Evolutionary conservation across 169 alveolate species (phyloP).

Genomic region (Eimeria praecox): DNA sequence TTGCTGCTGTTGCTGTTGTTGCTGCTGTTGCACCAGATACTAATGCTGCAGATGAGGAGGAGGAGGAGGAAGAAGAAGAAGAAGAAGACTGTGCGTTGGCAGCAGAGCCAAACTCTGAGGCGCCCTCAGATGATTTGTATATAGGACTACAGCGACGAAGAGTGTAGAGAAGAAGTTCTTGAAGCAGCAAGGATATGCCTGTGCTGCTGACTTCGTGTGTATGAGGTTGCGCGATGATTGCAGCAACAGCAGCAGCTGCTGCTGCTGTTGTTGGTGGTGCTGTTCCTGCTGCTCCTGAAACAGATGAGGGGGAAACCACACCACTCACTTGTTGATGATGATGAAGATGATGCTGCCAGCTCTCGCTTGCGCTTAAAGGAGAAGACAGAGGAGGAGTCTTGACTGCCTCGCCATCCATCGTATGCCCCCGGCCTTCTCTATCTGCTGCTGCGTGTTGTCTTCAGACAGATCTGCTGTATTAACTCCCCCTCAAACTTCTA

Average conservation of each 20-base stretch:
- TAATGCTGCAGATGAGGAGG: no score
- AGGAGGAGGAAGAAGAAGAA: no score
- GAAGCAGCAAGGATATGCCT: slow-evolving; percentile 62
- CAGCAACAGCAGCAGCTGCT: not conserved
- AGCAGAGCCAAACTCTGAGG: not conserved
- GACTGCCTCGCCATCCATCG: slow-evolving; percentile 48
- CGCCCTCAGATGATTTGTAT: not conserved
- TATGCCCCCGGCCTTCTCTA: not conserved
- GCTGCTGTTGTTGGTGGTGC: not conserved
- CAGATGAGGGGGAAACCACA: not conserved
- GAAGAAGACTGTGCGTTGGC: not conserved
- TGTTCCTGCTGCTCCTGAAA: slow-evolving; percentile 10
- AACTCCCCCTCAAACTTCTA: no score
- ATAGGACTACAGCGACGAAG: slow-evolving; percentile 22
- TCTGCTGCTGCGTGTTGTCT: not conserved
- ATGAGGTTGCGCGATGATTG: not conserved
- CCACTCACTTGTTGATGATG: slow-evolving; percentile 10
- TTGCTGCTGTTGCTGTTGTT: no score
- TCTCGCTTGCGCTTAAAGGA: slow-evolving; percentile 2
- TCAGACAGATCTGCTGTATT: not conserved
- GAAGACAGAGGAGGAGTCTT: not conserved
- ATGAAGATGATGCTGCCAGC: no score
- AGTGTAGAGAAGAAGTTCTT: slow-evolving; percentile 47
- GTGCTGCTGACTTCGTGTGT: slow-evolving; percentile 48
- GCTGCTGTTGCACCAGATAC: no score